These are phyloP conservation scores for Suhomyces ambrosiae DNA, from an alignment of 1,139 yeast genomes.

Conservation along the genomic window DNA sequence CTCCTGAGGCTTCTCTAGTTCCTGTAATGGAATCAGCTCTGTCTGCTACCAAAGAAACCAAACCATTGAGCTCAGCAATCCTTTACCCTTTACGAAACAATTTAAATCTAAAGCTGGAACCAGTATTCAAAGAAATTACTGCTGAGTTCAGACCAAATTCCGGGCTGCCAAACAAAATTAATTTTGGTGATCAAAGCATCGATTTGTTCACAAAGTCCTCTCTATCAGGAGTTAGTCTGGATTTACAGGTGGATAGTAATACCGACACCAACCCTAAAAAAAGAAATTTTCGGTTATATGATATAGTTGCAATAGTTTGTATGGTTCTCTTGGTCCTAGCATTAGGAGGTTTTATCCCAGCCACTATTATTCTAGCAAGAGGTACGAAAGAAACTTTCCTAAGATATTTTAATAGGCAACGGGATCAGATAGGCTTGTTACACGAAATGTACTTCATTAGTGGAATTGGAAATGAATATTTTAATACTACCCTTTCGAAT, in stretches of 20 bases:
- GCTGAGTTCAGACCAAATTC: conserved; percentile 1
- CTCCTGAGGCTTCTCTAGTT: neutral
- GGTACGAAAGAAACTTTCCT: conserved; percentile 25
- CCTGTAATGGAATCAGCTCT: neutral
- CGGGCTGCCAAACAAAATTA: neutral
- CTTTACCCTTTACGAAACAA: conserved; percentile 1
- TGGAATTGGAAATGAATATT: neutral
- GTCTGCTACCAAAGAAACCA: neutral
- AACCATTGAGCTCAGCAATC: neutral
- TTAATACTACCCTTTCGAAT: neutral
- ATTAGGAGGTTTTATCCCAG: conserved; percentile 26
- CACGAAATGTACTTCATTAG: conserved; percentile 10
- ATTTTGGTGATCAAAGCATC: neutral
- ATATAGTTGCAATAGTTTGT: neutral
- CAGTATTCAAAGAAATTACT: conserved; percentile 3
- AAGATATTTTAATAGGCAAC: conserved; percentile 19
- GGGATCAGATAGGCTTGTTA: conserved; percentile 12
- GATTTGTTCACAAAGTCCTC: neutral
- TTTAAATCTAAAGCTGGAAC: neutral
- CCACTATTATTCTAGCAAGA: conserved; percentile 21
- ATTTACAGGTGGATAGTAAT: too few species aligned
- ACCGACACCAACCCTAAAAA: too few species aligned
- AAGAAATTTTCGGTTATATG: too few species aligned
- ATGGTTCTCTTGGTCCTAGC: conserved; percentile 15
- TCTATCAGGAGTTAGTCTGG: too few species aligned